Evolutionary conservation across 768 basidiomycete genomes (phyloP).

Genomic region (Macrolepiota dolichaula): DNA sequence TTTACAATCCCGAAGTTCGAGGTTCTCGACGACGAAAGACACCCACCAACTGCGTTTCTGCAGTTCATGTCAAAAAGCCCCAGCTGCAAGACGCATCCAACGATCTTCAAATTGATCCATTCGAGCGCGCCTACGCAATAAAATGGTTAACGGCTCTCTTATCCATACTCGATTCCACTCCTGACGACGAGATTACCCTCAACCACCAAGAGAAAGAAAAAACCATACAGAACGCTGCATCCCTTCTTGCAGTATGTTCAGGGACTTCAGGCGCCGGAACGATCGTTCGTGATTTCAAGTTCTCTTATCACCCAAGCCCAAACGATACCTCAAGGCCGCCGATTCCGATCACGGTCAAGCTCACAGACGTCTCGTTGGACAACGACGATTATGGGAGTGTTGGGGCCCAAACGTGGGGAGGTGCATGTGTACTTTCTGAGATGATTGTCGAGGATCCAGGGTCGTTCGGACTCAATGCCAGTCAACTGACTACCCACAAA

Average conservation of each 20-base stretch:
- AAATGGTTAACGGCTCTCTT: conserved; percentile 75
- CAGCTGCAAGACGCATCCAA: conserved; percentile 17
- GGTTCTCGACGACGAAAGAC: conserved; percentile 44
- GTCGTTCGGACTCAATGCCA: conserved; percentile 34
- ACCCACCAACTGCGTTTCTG: neutral
- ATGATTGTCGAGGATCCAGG: conserved; percentile 58
- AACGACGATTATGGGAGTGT: conserved; percentile 70
- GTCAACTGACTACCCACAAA: neutral
- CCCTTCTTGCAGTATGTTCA: conserved; percentile 61
- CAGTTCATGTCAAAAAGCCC: neutral
- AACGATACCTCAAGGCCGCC: neutral
- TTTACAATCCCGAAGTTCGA: conserved; percentile 64
- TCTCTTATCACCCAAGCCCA: conserved; percentile 22
- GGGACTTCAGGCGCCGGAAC: conserved; percentile 63
- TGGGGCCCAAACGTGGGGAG: conserved; percentile 89
- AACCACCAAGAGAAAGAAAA: conserved; percentile 21
- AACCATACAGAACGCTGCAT: conserved; percentile 52
- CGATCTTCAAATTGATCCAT: conserved; percentile 49
- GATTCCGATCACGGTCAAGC: conserved; percentile 30
- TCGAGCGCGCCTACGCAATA: conserved; percentile 67
- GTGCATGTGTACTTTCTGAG: conserved; percentile 77
- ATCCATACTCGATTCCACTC: conserved; percentile 30
- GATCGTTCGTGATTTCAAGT: conserved; percentile 49
- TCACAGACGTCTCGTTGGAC: conserved; percentile 69
- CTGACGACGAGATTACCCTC: conserved; percentile 15